phyloP scores from a whole-genome alignment of 1,284 basidiomycete species.

The Microbotryomycetes sp. region DNA sequence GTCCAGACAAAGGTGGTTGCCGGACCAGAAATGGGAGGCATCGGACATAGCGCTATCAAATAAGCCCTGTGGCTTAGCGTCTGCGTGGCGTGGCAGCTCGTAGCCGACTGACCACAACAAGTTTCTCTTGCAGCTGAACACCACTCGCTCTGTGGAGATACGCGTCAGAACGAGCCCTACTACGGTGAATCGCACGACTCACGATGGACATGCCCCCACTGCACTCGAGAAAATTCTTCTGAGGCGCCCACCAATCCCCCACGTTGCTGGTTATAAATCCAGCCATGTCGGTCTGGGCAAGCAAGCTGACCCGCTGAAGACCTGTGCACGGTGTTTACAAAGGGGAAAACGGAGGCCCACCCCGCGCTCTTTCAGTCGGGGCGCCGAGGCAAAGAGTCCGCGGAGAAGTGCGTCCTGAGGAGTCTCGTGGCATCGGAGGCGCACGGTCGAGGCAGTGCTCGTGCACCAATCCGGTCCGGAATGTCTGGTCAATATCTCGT shows the following conservation, averaged over 20 bases:
- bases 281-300: not conserved
- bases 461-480: too few relatives aligned
- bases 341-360: not conserved
- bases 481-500: too few relatives aligned
- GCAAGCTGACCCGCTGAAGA: not conserved
- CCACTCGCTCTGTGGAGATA: slow-evolving; percentile 5
- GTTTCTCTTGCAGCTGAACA: not conserved
- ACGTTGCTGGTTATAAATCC: not conserved
- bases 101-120: slow-evolving; percentile 2
- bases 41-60: not conserved
- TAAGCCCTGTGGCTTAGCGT: not conserved
- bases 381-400: too few relatives aligned
- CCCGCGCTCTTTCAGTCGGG: not conserved
- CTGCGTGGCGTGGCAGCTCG: not conserved
- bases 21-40: slow-evolving; percentile 11
- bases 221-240: slow-evolving; percentile 5
- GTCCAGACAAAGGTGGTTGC: slow-evolving; percentile 13
- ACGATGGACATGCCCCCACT: slow-evolving; percentile 11
- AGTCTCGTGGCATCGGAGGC: too few relatives aligned
- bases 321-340: not conserved
- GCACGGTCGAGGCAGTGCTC: too few relatives aligned
- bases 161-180: too few relatives aligned
- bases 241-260: slow-evolving; percentile 14
- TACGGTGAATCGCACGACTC: not conserved
- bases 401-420: too few relatives aligned